phyloP scores from a whole-genome alignment of 2,329 filamentous ascomycete species.

The Blumeriella jaapii region DNA sequence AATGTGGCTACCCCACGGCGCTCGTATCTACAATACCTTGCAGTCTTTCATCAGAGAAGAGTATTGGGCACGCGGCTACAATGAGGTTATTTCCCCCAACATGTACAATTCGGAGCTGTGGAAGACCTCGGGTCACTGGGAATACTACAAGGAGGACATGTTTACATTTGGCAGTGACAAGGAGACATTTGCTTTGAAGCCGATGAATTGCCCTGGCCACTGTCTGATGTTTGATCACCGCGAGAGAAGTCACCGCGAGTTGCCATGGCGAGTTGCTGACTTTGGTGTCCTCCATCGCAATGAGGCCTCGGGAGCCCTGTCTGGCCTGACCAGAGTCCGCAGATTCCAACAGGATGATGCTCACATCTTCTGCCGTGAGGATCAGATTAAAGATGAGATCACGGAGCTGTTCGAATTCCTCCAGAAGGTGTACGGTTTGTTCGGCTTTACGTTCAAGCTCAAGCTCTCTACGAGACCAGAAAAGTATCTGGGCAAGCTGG shows the following conservation, averaged over 20 bases:
- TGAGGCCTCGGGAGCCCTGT: slow-evolving; percentile 84
- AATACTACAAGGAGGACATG: slow-evolving; percentile 92
- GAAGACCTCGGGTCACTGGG: slow-evolving; percentile 94
- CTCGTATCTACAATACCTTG: slow-evolving; percentile 85
- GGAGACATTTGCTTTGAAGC: slow-evolving; percentile 76
- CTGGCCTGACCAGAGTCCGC: slow-evolving; percentile 81
- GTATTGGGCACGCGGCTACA: slow-evolving; percentile 88
- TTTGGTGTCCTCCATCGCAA: slow-evolving; percentile 94
- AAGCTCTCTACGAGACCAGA: slow-evolving; percentile 87
- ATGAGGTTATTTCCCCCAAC: slow-evolving; percentile 91
- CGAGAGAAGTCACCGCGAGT: slow-evolving; percentile 75
- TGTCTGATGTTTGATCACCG: slow-evolving; percentile 78
- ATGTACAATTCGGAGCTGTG: slow-evolving; percentile 91
- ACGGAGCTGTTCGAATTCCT: slow-evolving; percentile 81
- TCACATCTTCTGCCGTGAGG: slow-evolving; percentile 86
- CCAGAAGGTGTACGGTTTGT: slow-evolving; percentile 64
- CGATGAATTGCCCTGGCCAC: slow-evolving; percentile 97
- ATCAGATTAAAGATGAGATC: slow-evolving; percentile 66
- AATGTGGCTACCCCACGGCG: slow-evolving; percentile 87
- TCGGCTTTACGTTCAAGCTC: slow-evolving; percentile 85
- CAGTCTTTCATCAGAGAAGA: slow-evolving; percentile 71
- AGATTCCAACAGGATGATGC: slow-evolving; percentile 95
- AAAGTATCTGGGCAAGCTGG: slow-evolving; percentile 75
- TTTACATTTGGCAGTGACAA: slow-evolving; percentile 78
- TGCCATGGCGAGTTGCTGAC: slow-evolving; percentile 87